Base-by-base conservation (phyloP, 139 green algal genomes). In the Coelastrella sp. region DNA sequence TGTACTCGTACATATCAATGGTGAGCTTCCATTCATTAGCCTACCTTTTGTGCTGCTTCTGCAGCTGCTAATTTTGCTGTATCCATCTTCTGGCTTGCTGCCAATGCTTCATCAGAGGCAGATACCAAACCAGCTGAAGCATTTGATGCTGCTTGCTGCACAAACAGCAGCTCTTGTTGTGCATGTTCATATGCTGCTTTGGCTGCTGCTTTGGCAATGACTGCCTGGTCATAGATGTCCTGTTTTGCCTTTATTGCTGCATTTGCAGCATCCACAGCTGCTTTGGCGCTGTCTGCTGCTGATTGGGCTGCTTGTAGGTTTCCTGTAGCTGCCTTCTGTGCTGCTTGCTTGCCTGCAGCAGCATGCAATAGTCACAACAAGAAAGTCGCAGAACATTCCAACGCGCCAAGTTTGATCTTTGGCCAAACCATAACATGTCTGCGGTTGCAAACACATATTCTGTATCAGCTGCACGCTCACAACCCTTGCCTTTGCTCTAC, bases 221-320 rank as follows among this genome's bases (percentile, higher is more conserved):
- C 35, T 38, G 75, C 75, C 53, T 82, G 75, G 9, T 82, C 23
- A 27, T 82, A 82, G 30, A 35, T 15, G 1, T 71, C 53, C 75
- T 82, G 75, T 25, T 82, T 82, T n/a, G 75, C 51, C n/a, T 82
- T 51, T 25, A 71, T 69, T 27, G 11, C 34, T 37, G 53, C 75
- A 35, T 41, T 60, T 25, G 75, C 75, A 27, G 53, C 8, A 30
- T 82, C 75, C 40, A 40, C 75, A 27, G 51, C 75, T 43, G 30
- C 9, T 35, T 71, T 82, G 21, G 75, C 75, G n/a, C 25, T 23
- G 2, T 69, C 37, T 30, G 53, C 75, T 59, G 75, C 37, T n/a
- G 25, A n/a, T 34, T 82, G 75, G 11, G 75, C 75, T 30, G 43
- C 30, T 27, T 71, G 34, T 5, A 82, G 75, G 34, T 23, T 50